Conservation (phyloP, 768 basidiomycete genomes). For the Gyrodon lividus region DNA sequence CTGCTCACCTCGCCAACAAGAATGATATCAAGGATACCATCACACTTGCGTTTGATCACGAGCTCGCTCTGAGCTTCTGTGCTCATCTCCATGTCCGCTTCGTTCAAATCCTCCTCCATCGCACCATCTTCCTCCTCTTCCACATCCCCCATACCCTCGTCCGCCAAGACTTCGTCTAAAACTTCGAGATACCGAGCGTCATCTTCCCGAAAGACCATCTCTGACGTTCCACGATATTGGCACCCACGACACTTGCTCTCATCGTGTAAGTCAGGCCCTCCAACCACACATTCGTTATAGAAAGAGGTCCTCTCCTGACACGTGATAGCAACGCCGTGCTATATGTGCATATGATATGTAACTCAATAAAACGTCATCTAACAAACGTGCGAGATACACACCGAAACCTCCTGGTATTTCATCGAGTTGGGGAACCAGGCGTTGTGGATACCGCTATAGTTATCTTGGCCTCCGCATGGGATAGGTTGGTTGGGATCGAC, state of each 20-base stretch:
- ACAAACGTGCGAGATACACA: conserved; percentile 17
- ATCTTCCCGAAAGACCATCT: conserved; percentile 29
- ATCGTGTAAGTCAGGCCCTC: conserved; percentile 42
- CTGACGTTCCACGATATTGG: conserved; percentile 23
- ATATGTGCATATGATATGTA: neutral
- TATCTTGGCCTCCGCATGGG: conserved; percentile 17
- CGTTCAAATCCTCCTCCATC: conserved; percentile 27
- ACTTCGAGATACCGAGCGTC: conserved; percentile 24
- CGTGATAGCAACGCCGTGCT: conserved; percentile 24
- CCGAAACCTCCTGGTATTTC: conserved; percentile 17
- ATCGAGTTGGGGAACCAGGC: conserved; percentile 39
- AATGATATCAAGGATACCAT: conserved; percentile 59
- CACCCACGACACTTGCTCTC: conserved; percentile 37
- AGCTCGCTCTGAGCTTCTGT: conserved; percentile 20
- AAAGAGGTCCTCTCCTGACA: conserved; percentile 24
- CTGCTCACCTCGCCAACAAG: conserved; percentile 55
- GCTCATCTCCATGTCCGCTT: conserved; percentile 27
- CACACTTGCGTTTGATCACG: conserved; percentile 37
- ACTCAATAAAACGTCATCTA: conserved; percentile 4
- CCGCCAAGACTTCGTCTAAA: conserved; percentile 8
- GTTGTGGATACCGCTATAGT: conserved; percentile 38
- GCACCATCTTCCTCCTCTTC: conserved; percentile 31
- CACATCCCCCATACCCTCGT: conserved; percentile 16
- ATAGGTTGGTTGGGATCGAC: conserved; percentile 33
- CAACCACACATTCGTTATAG: conserved; percentile 44